A percentile compares a stretch with the other conserved stretches of the same genome.
Conservation (phyloP, 1,284 basidiomycete genomes). For the Thecaphora frezii region DNA sequence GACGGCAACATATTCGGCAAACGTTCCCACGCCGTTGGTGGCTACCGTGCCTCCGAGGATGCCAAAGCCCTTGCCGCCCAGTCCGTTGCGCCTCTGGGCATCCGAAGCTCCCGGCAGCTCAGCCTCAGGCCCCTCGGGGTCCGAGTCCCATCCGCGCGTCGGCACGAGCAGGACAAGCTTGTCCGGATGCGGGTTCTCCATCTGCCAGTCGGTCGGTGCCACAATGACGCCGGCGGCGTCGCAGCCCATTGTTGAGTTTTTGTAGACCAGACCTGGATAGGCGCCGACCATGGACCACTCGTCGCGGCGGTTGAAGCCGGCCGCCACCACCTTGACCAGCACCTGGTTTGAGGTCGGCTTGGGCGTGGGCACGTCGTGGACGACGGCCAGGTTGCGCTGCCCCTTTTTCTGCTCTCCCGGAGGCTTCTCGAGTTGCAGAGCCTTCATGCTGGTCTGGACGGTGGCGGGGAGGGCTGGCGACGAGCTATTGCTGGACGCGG, state of each 20-base stretch:
- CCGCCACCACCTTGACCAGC: conserved; percentile 62
- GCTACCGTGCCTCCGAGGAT: conserved; percentile 45
- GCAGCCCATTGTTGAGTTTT: conserved; percentile 67
- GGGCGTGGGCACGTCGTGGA: conserved; percentile 37
- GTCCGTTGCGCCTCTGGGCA: conserved; percentile 28
- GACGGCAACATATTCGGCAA: conserved; percentile 75
- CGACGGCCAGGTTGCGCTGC: conserved; percentile 28
- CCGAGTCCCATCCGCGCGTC: conserved; percentile 72
- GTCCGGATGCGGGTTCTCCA: conserved; percentile 22
- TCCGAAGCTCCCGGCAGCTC: conserved; percentile 25
- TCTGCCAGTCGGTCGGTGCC: conserved; percentile 5
- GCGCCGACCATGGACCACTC: conserved; percentile 72
- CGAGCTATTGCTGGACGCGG: neutral
- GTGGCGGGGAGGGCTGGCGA: neutral
- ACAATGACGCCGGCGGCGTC: conserved; percentile 66
- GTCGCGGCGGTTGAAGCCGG: conserved; percentile 77
- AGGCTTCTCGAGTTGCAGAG: conserved; percentile 42
- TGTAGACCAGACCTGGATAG: conserved; percentile 70
- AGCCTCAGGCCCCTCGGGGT: conserved; percentile 64
- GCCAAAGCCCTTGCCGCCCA: conserved; percentile 48
- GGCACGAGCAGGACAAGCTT: conserved; percentile 72
- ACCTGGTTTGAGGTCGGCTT: conserved; percentile 25
- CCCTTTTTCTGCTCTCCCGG: conserved; percentile 33
- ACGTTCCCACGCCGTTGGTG: conserved; percentile 66
- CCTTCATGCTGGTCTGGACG: conserved; percentile 32